A percentile compares a stretch with the other conserved stretches of the same genome.
These are phyloP conservation scores for Arthrocladium fulminans DNA, from an alignment of 2,329 filamentous ascomycete species.

Conservation along the genomic window DNA sequence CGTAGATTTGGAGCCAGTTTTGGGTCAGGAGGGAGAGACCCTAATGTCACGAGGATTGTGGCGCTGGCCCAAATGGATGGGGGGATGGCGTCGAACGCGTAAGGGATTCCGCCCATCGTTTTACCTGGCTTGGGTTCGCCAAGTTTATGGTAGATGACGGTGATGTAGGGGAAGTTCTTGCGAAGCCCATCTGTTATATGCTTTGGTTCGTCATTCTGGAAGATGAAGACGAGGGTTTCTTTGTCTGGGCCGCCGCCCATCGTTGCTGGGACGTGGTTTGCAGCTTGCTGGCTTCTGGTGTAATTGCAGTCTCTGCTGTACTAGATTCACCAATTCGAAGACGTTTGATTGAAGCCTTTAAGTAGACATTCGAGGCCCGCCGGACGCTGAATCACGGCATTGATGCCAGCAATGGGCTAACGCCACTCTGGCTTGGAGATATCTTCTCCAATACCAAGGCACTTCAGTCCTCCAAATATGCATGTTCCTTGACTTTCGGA, in stretches of 20 bases:
- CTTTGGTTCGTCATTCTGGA: constrained; percentile 36
- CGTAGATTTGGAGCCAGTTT: constrained; percentile 30
- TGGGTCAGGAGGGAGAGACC: constrained; percentile 34
- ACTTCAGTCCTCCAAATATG: too few relatives aligned
- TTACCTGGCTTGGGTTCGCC: constrained; percentile 15
- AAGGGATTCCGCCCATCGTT: constrained; percentile 13
- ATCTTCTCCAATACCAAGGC: too few relatives aligned
- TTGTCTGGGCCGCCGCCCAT: constrained; percentile 40
- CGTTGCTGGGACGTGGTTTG: too few relatives aligned
- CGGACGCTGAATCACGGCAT: too few relatives aligned
- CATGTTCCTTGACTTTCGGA: too few relatives aligned
- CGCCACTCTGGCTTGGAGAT: too few relatives aligned
- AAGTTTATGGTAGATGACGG: constrained; percentile 35
- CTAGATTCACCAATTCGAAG: too few relatives aligned
- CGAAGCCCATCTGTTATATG: constrained; percentile 31
- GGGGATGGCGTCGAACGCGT: constrained; percentile 16
- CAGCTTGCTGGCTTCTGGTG: too few relatives aligned
- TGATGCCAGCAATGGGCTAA: too few relatives aligned
- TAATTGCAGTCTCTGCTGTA: too few relatives aligned
- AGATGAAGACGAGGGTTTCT: constrained; percentile 36
- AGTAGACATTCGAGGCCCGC: too few relatives aligned
- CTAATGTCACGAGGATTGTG: constrained; percentile 42
- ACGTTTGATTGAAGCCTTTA: too few relatives aligned
- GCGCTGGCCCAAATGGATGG: constrained; percentile 30
- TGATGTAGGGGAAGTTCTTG: constrained; percentile 37